Percentiles rank a stretch among this genome's conserved stretches.
Conservation (phyloP, 169 alveolate genomes). For the Hepatocystis sp. region DNA sequence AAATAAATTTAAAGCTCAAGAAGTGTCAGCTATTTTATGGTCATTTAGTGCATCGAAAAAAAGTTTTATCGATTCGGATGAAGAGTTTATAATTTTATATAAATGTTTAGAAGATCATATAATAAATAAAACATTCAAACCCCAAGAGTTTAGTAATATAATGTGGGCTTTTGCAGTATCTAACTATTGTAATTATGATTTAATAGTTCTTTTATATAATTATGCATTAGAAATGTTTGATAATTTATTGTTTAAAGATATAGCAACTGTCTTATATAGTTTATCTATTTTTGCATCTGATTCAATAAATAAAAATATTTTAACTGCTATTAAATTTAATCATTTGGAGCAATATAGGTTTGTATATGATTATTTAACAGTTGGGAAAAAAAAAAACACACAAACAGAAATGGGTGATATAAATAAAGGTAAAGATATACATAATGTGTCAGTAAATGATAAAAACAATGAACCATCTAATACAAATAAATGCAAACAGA, state of each 20-base stretch:
- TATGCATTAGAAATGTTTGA: slow-evolving; percentile 50
- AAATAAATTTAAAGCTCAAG: slow-evolving; percentile 64
- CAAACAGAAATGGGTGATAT: not conserved
- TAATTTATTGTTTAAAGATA: slow-evolving; percentile 20
- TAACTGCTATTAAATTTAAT: slow-evolving; percentile 4
- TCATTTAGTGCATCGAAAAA: slow-evolving; percentile 51
- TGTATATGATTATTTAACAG: slow-evolving; percentile 34
- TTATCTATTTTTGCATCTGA: slow-evolving; percentile 59
- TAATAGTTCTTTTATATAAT: slow-evolving; percentile 29
- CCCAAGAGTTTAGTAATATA: slow-evolving; percentile 69
- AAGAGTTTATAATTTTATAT: slow-evolving; percentile 25
- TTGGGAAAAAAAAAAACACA: not conserved
- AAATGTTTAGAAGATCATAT: slow-evolving; percentile 17
- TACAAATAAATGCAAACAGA: not conserved
- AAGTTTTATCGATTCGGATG: slow-evolving; percentile 19
- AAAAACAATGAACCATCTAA: not conserved
- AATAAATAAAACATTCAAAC: slow-evolving; percentile 32
- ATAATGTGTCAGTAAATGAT: not conserved
- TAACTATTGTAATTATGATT: slow-evolving; percentile 26
- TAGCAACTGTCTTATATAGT: slow-evolving; percentile 47
- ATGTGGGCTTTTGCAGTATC: slow-evolving; percentile 57
- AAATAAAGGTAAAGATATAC: not conserved
- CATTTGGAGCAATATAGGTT: slow-evolving; percentile 16
- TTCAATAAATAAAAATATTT: slow-evolving; percentile 15
- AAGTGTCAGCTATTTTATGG: slow-evolving; percentile 52